A percentile compares a stretch with the other conserved stretches of the same genome.
These are phyloP conservation scores for Exutisphaerella laricina DNA, from an alignment of 2,329 filamentous ascomycete species.

Conservation along the genomic window DNA sequence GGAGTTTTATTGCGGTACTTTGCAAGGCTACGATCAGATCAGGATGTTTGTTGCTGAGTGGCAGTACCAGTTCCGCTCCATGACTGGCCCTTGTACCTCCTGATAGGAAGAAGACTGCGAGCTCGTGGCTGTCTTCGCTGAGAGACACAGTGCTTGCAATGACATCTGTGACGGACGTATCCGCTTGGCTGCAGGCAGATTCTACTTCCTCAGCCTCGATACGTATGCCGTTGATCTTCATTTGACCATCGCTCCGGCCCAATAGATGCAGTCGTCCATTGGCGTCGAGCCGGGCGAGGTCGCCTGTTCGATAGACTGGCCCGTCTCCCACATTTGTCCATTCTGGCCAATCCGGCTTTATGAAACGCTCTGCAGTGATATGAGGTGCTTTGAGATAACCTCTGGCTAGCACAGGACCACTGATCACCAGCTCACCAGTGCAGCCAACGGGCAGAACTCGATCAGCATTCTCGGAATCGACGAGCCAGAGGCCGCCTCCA, in stretches of 20 bases:
- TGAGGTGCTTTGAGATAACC: constrained; percentile 38
- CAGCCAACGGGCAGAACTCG: constrained; percentile 33
- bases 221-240: constrained; percentile 71
- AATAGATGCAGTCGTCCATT: constrained; percentile 52
- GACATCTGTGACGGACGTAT: not conserved
- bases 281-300: constrained; percentile 50
- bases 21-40: no score
- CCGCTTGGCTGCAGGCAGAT: not conserved
- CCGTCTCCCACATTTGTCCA: constrained; percentile 20
- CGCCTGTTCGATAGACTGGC: constrained; percentile 56
- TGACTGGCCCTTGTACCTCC: no score
- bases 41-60: no score
- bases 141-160: no score
- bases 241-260: constrained; percentile 65
- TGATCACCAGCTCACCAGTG: constrained; percentile 45
- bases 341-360: constrained; percentile 26
- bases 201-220: constrained; percentile 73
- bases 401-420: constrained; percentile 41
- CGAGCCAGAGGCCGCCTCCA: constrained; percentile 5
- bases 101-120: no score
- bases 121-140: no score
- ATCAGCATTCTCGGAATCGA: not conserved
- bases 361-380: constrained; percentile 31
- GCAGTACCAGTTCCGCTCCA: no score
- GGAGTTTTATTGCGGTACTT: no score